Evolutionary conservation across 2,329 filamentous ascomycete species (phyloP).

Genomic region (Neofusicoccum umdonicola): DNA sequence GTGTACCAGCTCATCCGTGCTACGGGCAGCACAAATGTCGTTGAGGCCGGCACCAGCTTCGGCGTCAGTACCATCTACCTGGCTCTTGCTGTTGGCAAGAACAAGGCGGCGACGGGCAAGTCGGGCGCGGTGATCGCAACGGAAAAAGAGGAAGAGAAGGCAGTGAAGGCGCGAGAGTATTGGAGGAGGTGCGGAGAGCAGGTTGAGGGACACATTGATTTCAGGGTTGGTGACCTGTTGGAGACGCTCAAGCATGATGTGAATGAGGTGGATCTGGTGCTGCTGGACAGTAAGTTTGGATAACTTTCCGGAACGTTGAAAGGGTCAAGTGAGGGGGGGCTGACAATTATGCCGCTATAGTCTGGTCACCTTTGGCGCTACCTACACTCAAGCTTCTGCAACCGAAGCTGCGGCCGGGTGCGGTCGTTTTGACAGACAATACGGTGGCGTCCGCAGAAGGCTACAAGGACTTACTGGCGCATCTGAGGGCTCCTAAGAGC

Average conservation of each 20-base stretch:
- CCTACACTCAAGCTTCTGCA: conserved; percentile 51
- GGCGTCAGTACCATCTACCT: conserved; percentile 64
- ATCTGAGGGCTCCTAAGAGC: conserved; percentile 46
- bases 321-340: neutral
- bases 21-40: conserved; percentile 50
- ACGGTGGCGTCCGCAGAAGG: conserved; percentile 36
- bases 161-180: conserved; percentile 46
- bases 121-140: conserved; percentile 56
- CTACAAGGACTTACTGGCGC: conserved; percentile 50
- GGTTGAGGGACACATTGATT: conserved; percentile 52
- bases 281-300: conserved; percentile 58
- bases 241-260: conserved; percentile 55
- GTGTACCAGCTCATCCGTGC: conserved; percentile 55
- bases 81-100: conserved; percentile 38
- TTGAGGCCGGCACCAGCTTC: conserved; percentile 62
- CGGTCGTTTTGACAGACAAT: conserved; percentile 53
- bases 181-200: conserved; percentile 54
- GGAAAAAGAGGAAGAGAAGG: conserved; percentile 58
- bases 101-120: conserved; percentile 49
- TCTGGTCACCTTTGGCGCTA: conserved; percentile 56
- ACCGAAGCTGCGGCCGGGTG: conserved; percentile 46
- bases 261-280: conserved; percentile 54
- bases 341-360: conserved; percentile 31
- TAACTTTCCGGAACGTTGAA: no score
- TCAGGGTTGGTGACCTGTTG: conserved; percentile 57